Conservation (phyloP, 306 rosid genomes). For the Inga leiocalycina region DNA sequence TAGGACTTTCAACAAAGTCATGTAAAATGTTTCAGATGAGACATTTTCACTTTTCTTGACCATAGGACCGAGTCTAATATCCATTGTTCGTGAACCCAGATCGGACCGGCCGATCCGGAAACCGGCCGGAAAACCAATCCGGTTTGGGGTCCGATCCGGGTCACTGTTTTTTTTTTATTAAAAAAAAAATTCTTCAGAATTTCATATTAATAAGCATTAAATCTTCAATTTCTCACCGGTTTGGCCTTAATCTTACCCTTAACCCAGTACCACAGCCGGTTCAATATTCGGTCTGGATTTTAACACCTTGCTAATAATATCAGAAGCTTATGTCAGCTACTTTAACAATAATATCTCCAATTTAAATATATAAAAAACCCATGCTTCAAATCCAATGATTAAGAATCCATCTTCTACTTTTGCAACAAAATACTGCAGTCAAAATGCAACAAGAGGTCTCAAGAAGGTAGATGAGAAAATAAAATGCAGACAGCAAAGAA, state of each 20-base stretch:
- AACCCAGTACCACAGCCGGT: too few species aligned
- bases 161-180: too few species aligned
- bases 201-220: too few species aligned
- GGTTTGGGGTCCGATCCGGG: too few species aligned
- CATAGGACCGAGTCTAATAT: background rate
- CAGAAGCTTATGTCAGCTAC: background rate
- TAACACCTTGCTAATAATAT: background rate
- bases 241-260: too few species aligned
- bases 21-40: background rate
- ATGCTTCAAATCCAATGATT: slow-evolving; percentile 1
- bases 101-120: too few species aligned
- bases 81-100: too few species aligned
- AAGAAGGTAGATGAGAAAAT: background rate
- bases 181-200: too few species aligned
- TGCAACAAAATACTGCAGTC: background rate
- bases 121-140: too few species aligned
- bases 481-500: background rate
- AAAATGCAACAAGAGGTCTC: background rate
- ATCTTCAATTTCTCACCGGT: too few species aligned
- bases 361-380: background rate
- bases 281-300: too few species aligned
- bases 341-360: background rate
- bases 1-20: background rate
- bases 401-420: background rate
- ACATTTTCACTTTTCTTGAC: background rate